Percentiles rank a stretch among this genome's conserved stretches.
Conservation (phyloP, 1,284 basidiomycete genomes). For the Spongispora temasekensis region DNA sequence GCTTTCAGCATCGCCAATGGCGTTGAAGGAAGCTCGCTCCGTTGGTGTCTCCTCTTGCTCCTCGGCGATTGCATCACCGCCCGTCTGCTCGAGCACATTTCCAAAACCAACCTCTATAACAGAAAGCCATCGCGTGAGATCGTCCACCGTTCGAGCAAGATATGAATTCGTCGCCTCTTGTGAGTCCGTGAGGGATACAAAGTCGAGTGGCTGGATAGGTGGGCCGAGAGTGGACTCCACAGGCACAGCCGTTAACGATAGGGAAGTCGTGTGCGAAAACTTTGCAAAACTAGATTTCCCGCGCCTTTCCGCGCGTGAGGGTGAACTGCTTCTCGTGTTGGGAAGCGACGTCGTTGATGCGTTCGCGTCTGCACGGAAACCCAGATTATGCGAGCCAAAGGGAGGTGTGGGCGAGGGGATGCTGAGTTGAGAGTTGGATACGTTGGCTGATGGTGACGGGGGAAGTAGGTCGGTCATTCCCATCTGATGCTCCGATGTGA, state of each 20-base stretch:
- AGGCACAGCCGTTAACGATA: constrained; percentile 36
- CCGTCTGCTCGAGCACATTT: constrained; percentile 57
- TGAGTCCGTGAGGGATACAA: constrained; percentile 56
- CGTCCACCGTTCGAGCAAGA: constrained; percentile 76
- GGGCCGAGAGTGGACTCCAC: constrained; percentile 38
- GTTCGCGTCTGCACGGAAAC: constrained; percentile 32
- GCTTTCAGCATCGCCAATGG: constrained; percentile 16
- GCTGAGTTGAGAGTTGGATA: constrained; percentile 47
- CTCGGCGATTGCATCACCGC: constrained; percentile 55
- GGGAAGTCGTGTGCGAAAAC: constrained; percentile 28
- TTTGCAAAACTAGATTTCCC: constrained; percentile 26
- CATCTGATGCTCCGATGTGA: constrained; percentile 68
- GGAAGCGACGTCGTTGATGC: constrained; percentile 39
- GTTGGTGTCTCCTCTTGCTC: constrained; percentile 48
- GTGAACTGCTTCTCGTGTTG: constrained; percentile 43
- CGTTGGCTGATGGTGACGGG: constrained; percentile 68
- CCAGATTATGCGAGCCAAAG: constrained; percentile 36
- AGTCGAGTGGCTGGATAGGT: constrained; percentile 67
- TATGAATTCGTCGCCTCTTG: constrained; percentile 69
- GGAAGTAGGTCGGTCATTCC: constrained; percentile 73
- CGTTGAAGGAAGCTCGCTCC: constrained; percentile 19
- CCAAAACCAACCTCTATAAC: constrained; percentile 73
- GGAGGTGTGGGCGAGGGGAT: constrained; percentile 44
- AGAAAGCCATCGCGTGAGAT: constrained; percentile 80
- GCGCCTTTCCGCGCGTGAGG: constrained; percentile 37